Percentiles rank a stretch among this genome's conserved stretches.
These are phyloP conservation scores for Cytospora paraplurivora DNA, from an alignment of 2,329 filamentous ascomycete genomes.

Conservation along the genomic window DNA sequence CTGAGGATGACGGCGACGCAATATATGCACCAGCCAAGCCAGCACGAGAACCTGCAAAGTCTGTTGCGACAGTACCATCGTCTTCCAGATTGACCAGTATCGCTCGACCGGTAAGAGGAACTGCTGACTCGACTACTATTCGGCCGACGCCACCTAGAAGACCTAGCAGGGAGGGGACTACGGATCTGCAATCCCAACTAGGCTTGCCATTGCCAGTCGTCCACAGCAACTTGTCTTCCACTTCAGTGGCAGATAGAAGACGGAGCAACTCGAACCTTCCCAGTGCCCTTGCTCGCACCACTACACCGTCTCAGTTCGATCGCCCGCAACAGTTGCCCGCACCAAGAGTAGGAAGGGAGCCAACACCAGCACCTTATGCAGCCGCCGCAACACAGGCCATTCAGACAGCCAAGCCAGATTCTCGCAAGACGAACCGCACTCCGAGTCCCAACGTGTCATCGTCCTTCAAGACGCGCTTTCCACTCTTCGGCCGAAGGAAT, in stretches of 20 bases:
- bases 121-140: slow-evolving; percentile 34
- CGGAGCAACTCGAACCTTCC: slow-evolving; percentile 38
- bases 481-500: slow-evolving; percentile 73
- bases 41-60: slow-evolving; percentile 35
- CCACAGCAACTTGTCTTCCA: slow-evolving; percentile 61
- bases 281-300: slow-evolving; percentile 33
- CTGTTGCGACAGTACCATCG: slow-evolving; percentile 32
- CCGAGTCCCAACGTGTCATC: slow-evolving; percentile 58
- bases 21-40: slow-evolving; percentile 44
- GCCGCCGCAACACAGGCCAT: slow-evolving; percentile 13
- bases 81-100: slow-evolving; percentile 32
- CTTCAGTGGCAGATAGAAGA: slow-evolving; percentile 53
- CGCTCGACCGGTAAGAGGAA: slow-evolving; percentile 34
- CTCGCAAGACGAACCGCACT: slow-evolving; percentile 42
- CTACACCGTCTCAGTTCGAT: slow-evolving; percentile 40
- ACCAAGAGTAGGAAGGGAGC: slow-evolving; percentile 40
- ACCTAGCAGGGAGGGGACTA: slow-evolving; percentile 70
- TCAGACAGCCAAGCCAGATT: slow-evolving; percentile 35
- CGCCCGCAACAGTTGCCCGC: slow-evolving; percentile 34
- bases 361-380: slow-evolving; percentile 38
- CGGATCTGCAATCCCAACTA: slow-evolving; percentile 60
- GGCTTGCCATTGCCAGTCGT: slow-evolving; percentile 57
- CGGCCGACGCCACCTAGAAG: slow-evolving; percentile 54
- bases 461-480: slow-evolving; percentile 67
- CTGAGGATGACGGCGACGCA: slow-evolving; percentile 41